These are phyloP conservation scores for Cercospora canescens DNA, from an alignment of 2,329 filamentous ascomycete species.

Conservation along the genomic window DNA sequence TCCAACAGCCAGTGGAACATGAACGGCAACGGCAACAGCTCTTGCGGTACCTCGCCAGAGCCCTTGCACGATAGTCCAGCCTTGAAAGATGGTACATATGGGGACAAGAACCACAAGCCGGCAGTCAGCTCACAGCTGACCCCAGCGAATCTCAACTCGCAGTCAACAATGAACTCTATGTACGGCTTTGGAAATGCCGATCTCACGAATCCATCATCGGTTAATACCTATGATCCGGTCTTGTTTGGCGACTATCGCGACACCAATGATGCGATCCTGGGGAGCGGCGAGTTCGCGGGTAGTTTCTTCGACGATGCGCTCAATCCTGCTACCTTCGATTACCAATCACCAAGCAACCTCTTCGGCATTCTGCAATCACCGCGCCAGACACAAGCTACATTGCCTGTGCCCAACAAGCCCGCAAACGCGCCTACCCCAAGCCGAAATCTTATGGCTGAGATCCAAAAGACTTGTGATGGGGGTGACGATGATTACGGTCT, in stretches of 20 bases:
- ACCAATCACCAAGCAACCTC: conserved; percentile 75
- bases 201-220: conserved; percentile 32
- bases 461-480: conserved; percentile 72
- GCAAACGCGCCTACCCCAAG: conserved; percentile 29
- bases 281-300: conserved; percentile 67
- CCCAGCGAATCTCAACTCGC: conserved; percentile 17
- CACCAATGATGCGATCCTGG: conserved; percentile 76
- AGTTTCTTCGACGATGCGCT: conserved; percentile 72
- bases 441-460: conserved; percentile 69
- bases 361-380: conserved; percentile 51
- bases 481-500: conserved; percentile 62
- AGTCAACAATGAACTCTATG: conserved; percentile 21
- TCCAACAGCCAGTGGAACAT: conserved; percentile 52
- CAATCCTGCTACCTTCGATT: conserved; percentile 54
- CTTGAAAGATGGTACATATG: conserved; percentile 54
- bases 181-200: conserved; percentile 27
- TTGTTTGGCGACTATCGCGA: conserved; percentile 93
- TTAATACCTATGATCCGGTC: conserved; percentile 83
- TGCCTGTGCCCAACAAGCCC: conserved; percentile 14
- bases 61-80: conserved; percentile 70
- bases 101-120: conserved; percentile 52
- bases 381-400: conserved; percentile 29
- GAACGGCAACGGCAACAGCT: conserved; percentile 62
- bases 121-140: conserved; percentile 12
- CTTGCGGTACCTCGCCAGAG: conserved; percentile 75